Evolutionary conservation across 306 rosid genomes (phyloP).

Genomic region (Cicer judaicum): DNA sequence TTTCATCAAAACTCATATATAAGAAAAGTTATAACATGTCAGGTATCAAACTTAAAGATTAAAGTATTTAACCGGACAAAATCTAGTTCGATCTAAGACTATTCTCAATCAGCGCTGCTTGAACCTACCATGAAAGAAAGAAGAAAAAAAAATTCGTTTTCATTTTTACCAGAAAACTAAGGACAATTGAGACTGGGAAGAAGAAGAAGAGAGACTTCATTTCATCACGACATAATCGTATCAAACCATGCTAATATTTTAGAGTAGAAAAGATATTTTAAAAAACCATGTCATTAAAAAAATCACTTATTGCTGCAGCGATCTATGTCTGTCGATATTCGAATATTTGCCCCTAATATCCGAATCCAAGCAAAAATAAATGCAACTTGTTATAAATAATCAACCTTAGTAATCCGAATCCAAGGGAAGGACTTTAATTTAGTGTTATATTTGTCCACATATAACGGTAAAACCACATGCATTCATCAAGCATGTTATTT

Average conservation of each 20-base stretch:
- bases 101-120: too few relatives aligned
- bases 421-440: neutral
- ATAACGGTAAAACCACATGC: constrained; percentile 41
- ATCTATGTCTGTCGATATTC: constrained; percentile 33
- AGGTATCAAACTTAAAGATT: too few relatives aligned
- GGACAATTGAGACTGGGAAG: too few relatives aligned
- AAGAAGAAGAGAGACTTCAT: too few relatives aligned
- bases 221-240: neutral
- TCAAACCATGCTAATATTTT: neutral
- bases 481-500: neutral
- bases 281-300: neutral
- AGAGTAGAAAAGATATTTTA: neutral
- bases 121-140: too few relatives aligned
- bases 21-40: too few relatives aligned
- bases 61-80: too few relatives aligned
- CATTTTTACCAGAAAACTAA: too few relatives aligned
- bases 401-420: neutral
- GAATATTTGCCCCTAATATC: constrained; percentile 27
- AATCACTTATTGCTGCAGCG: neutral
- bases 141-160: too few relatives aligned
- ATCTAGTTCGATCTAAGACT: too few relatives aligned
- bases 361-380: constrained; percentile 21
- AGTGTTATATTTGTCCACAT: constrained; percentile 33
- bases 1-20: too few relatives aligned
- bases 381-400: constrained; percentile 28